phyloP scores from a whole-genome alignment of 768 basidiomycete genomes.

The Suillus placidus region DNA sequence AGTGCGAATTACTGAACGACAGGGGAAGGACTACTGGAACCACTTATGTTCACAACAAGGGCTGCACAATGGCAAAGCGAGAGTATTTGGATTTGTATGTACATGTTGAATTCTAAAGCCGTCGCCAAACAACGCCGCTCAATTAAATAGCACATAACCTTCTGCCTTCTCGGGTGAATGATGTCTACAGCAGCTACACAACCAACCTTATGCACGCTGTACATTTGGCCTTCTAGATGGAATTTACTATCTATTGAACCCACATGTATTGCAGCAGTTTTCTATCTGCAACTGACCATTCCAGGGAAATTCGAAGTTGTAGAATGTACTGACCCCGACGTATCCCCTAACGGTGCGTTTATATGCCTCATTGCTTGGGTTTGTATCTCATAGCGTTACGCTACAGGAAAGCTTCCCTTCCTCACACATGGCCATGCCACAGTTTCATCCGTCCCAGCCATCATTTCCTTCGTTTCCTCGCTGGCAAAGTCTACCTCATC shows the following conservation, averaged over 20 bases:
- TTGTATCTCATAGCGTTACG: neutral
- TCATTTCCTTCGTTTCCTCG: constrained; percentile 65
- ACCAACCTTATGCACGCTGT: constrained; percentile 36
- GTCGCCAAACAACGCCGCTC: constrained; percentile 14
- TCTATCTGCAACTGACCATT: constrained; percentile 69
- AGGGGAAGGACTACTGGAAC: neutral
- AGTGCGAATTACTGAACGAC: neutral
- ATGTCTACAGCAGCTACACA: constrained; percentile 21
- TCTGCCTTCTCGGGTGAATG: constrained; percentile 3
- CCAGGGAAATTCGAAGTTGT: constrained; percentile 68
- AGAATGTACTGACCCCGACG: constrained; percentile 68
- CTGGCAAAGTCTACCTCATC: constrained; percentile 41
- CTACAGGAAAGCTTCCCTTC: constrained; percentile 71
- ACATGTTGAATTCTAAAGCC: constrained; percentile 19
- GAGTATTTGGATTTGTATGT: constrained; percentile 19
- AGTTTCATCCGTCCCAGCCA: constrained; percentile 57
- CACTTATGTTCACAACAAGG: neutral
- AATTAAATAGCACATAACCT: neutral
- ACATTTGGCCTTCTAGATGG: constrained; percentile 75
- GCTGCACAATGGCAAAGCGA: neutral
- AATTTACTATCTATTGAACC: constrained; percentile 69
- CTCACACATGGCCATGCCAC: constrained; percentile 58
- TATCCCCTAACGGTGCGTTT: constrained; percentile 70
- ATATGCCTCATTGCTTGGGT: neutral
- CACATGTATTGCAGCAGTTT: constrained; percentile 60